A percentile compares a stretch with the other conserved stretches of the same genome.
phyloP scores from a whole-genome alignment of 805 yeast species.

The Maudiozyma barnettii region DNA sequence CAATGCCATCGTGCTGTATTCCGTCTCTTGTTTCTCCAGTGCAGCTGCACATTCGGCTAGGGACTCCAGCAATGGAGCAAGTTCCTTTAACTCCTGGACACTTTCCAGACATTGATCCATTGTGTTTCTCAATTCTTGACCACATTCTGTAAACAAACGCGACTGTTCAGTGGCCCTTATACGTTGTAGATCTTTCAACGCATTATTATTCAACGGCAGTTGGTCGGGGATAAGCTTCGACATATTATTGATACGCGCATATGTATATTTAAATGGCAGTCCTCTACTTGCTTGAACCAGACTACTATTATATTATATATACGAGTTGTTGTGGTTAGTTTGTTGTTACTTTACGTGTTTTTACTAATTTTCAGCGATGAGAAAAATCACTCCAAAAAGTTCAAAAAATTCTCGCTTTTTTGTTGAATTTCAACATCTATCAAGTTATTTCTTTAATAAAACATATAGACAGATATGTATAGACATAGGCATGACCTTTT shows the following conservation, averaged over 20 bases:
- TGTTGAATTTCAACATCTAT: background rate
- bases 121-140: constrained; percentile 13
- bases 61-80: background rate
- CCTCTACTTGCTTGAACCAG: too few species aligned
- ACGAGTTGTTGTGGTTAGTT: too few species aligned
- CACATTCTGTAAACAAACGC: constrained; percentile 7
- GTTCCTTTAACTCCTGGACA: constrained; percentile 2
- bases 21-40: background rate
- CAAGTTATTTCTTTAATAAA: background rate
- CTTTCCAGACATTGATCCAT: constrained; percentile 11
- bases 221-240: constrained; percentile 5
- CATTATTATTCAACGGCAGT: constrained; percentile 17
- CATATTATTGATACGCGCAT: background rate
- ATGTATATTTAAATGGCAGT: too few species aligned
- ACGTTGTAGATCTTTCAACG: constrained; percentile 10
- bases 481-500: background rate
- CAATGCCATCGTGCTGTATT: background rate
- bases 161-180: constrained; percentile 10
- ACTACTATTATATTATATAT: too few species aligned
- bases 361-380: background rate
- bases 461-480: background rate
- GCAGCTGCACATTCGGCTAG: background rate
- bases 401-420: background rate
- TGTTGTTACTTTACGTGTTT: background rate
- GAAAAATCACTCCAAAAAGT: background rate